phyloP scores from a whole-genome alignment of 2,329 filamentous ascomycete genomes.

The Scedosporium apiospermum region DNA sequence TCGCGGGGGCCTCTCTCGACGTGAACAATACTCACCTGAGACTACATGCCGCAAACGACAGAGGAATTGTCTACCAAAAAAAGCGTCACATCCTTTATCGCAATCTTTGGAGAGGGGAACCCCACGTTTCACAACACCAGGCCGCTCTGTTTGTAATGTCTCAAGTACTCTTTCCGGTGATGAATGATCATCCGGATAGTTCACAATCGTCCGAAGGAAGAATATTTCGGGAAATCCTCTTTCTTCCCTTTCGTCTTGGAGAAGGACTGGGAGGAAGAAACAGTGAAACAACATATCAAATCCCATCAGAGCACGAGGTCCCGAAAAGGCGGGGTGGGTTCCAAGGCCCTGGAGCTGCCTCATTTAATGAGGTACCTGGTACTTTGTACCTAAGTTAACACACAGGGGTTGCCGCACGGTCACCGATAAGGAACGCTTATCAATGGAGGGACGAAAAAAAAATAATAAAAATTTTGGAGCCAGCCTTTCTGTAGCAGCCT shows the following conservation, averaged over 20 bases:
- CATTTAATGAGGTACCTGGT: not conserved
- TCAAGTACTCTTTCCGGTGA: not conserved
- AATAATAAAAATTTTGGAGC: not conserved
- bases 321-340: not conserved
- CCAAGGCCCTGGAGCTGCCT: not conserved
- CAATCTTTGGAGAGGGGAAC: not conserved
- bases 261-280: not conserved
- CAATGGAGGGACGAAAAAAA: slow-evolving; percentile 15
- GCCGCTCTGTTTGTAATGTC: not conserved
- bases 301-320: not conserved
- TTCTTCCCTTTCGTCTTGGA: not conserved
- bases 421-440: slow-evolving; percentile 22
- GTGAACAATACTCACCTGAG: not conserved
- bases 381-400: not conserved
- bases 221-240: not conserved
- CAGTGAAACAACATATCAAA: not conserved
- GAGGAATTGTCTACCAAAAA: not conserved
- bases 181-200: not conserved
- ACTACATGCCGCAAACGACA: not conserved
- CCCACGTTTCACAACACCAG: slow-evolving; percentile 4
- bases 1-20: not conserved
- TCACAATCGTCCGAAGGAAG: not conserved
- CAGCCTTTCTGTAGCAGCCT: not conserved
- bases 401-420: not conserved
- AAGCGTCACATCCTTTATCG: not conserved